Percentiles rank a stretch among this genome's conserved stretches.
Conservation (phyloP, 2,329 filamentous ascomycete genomes). For the Claviceps africana region DNA sequence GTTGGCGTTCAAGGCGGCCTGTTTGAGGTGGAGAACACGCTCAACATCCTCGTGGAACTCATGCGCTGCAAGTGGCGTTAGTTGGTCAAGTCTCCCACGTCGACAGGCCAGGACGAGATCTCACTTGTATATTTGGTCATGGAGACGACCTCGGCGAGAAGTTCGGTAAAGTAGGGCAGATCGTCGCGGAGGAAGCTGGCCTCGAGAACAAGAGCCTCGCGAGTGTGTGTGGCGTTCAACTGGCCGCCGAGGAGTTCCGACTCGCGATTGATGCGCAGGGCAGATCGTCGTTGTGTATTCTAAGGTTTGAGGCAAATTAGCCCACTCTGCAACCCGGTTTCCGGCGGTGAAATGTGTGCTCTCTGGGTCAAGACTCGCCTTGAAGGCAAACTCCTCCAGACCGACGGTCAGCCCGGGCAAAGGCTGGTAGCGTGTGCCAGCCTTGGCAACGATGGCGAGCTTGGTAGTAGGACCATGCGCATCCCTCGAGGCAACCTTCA, state of each 20-base stretch:
- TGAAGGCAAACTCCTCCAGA: conserved; percentile 93
- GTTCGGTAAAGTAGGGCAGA: conserved; percentile 92
- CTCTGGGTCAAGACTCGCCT: conserved; percentile 39
- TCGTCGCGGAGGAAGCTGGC: conserved; percentile 93
- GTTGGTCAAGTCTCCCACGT: neutral
- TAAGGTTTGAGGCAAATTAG: conserved; percentile 35
- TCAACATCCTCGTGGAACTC: conserved; percentile 84
- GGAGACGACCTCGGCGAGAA: conserved; percentile 81
- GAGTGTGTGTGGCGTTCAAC: conserved; percentile 76
- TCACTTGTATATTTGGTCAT: conserved; percentile 73
- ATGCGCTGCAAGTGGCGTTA: conserved; percentile 43
- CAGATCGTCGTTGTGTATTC: conserved; percentile 79
- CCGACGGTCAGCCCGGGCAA: conserved; percentile 80
- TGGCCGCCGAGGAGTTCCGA: conserved; percentile 87
- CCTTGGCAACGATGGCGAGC: conserved; percentile 83
- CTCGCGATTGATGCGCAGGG: conserved; percentile 86
- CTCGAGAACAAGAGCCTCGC: conserved; percentile 83
- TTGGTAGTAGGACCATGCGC: conserved; percentile 78
- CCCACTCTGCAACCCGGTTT: conserved; percentile 15
- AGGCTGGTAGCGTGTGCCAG: conserved; percentile 83
- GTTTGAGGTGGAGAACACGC: conserved; percentile 60
- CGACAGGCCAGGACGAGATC: conserved; percentile 16
- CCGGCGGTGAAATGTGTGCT: conserved; percentile 2
- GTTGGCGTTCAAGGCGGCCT: conserved; percentile 55
- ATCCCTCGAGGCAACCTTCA: conserved; percentile 90